Evolutionary conservation across 805 yeast species (phyloP).

Genomic region (Sugiyamaella boreocaroliniensis): DNA sequence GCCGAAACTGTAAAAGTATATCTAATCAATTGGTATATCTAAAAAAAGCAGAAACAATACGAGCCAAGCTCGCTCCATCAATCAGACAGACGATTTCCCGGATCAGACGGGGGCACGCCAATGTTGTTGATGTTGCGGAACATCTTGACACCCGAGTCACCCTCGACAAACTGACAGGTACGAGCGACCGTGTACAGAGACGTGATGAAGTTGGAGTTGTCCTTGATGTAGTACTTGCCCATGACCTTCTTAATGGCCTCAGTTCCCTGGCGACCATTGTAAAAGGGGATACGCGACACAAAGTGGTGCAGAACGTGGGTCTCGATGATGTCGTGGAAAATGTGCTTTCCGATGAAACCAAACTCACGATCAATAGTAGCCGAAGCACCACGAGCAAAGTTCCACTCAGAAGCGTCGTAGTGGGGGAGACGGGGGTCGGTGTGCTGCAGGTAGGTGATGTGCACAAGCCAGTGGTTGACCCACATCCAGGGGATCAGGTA

Average conservation of each 20-base stretch:
- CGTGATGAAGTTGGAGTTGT: slow-evolving; percentile 68
- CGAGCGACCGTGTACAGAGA: slow-evolving; percentile 52
- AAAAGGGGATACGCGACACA: slow-evolving; percentile 78
- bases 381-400: slow-evolving; percentile 76
- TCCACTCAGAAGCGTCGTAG: slow-evolving; percentile 71
- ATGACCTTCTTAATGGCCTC: slow-evolving; percentile 73
- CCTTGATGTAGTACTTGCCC: slow-evolving; percentile 70
- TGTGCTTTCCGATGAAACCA: slow-evolving; percentile 69
- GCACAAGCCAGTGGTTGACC: slow-evolving; percentile 87
- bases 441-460: slow-evolving; percentile 80
- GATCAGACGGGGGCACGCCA: slow-evolving; percentile 34
- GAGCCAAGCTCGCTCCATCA: background rate
- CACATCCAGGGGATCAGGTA: slow-evolving; percentile 73
- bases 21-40: background rate
- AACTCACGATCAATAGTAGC: slow-evolving; percentile 81
- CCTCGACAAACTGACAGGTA: slow-evolving; percentile 66
- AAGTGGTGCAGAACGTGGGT: slow-evolving; percentile 87
- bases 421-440: slow-evolving; percentile 76
- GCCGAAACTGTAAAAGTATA: background rate
- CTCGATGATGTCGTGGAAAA: slow-evolving; percentile 85
- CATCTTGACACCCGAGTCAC: slow-evolving; percentile 62
- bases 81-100: slow-evolving; percentile 8
- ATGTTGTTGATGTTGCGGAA: slow-evolving; percentile 62
- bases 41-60: slow-evolving; percentile 5
- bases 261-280: slow-evolving; percentile 67